Evolutionary conservation across 169 alveolate genomes (phyloP).

Genomic region (Theileria annulata): DNA sequence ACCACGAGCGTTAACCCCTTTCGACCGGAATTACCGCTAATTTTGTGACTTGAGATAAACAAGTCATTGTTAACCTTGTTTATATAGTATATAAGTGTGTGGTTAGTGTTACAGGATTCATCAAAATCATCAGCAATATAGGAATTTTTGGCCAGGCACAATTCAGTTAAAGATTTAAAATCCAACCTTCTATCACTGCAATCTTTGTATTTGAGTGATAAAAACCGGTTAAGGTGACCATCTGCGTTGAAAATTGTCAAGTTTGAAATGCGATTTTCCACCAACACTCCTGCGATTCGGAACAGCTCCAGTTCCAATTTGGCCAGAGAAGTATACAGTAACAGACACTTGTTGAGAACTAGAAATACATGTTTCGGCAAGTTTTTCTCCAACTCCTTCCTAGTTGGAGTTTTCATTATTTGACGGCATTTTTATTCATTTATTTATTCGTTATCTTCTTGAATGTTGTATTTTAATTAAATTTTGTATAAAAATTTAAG

Average conservation of each 20-base stretch:
- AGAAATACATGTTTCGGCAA: constrained; percentile 33
- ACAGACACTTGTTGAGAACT: constrained; percentile 26
- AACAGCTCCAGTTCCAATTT: constrained; percentile 33
- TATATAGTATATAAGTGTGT: constrained; percentile 3
- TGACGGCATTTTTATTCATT: not conserved
- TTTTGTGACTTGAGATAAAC: constrained; percentile 13
- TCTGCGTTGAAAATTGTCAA: constrained; percentile 50
- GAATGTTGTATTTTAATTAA: not conserved
- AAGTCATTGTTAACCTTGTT: constrained; percentile 3
- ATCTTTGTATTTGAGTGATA: constrained; percentile 22
- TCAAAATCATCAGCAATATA: not conserved
- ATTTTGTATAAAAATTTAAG: not conserved
- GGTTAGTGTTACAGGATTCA: not conserved
- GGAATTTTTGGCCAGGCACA: not conserved
- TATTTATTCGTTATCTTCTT: not conserved
- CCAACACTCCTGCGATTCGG: constrained; percentile 18
- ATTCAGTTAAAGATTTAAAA: not conserved
- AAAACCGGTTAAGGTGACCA: constrained; percentile 27
- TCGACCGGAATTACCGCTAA: not conserved
- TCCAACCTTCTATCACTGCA: constrained; percentile 10
- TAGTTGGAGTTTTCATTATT: not conserved
- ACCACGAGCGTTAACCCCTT: constrained; percentile 27
- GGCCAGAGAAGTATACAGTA: constrained; percentile 28
- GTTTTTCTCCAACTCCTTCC: not conserved
- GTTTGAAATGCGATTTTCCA: constrained; percentile 5